These are phyloP conservation scores for Rubia yunnanensis DNA, from an alignment of 257 asterid species.

Conservation along the genomic window DNA sequence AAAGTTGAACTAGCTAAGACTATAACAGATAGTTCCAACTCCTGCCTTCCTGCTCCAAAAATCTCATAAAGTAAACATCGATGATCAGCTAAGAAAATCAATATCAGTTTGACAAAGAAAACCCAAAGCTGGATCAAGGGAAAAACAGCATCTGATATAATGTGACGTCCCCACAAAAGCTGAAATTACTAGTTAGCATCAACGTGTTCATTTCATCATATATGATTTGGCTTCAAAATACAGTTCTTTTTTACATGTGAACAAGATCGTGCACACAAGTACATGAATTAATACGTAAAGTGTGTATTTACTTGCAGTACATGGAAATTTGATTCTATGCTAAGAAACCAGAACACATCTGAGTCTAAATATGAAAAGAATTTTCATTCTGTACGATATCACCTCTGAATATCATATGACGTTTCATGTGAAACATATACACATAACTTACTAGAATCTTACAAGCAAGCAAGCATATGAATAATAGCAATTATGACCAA, in stretches of 20 bases:
- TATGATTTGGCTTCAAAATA: neutral
- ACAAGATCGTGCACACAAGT: neutral
- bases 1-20: neutral
- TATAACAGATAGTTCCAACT: neutral
- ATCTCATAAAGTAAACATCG: neutral
- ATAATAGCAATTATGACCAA: neutral
- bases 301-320: neutral
- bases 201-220: neutral
- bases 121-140: neutral
- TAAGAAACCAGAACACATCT: neutral
- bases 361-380: neutral
- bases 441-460: neutral
- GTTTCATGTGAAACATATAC: neutral
- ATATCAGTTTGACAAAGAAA: neutral
- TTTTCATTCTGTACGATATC: neutral
- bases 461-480: neutral
- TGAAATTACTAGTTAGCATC: neutral
- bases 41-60: neutral
- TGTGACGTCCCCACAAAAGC: neutral
- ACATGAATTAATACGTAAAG: neutral
- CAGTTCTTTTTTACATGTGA: too few relatives aligned
- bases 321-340: too few relatives aligned
- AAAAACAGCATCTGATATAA: neutral
- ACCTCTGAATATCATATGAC: neutral
- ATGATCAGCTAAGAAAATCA: neutral